A percentile compares a stretch with the other conserved stretches of the same genome.
phyloP scores from a whole-genome alignment of 139 green algal species.

The Volvox reticuliferus region DNA sequence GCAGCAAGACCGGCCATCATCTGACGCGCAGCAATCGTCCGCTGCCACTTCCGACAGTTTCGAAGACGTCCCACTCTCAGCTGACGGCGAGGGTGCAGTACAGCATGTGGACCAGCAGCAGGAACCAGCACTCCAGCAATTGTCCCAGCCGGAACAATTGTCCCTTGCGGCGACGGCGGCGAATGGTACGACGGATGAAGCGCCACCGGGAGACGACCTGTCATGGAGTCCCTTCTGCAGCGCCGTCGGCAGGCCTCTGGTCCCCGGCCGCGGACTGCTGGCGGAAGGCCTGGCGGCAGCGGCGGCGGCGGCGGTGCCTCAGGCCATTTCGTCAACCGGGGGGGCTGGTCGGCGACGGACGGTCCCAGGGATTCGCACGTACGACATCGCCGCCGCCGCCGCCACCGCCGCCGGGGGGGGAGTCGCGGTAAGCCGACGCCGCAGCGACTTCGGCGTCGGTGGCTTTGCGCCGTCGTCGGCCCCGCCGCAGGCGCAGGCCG shows the following conservation, averaged over 20 bases:
- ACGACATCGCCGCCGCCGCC: neutral
- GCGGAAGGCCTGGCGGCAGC: neutral
- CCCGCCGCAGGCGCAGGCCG: neutral
- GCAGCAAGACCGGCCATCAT: too few species aligned
- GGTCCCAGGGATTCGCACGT: neutral
- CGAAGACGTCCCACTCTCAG: neutral
- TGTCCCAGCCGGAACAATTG: too few species aligned
- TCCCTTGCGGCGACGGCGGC: neutral
- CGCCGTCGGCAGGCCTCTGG: neutral
- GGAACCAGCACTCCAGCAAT: too few species aligned
- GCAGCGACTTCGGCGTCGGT: neutral
- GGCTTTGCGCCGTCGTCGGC: neutral
- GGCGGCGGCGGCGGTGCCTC: neutral
- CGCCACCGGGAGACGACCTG: neutral
- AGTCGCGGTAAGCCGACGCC: neutral
- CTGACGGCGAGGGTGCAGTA: neutral
- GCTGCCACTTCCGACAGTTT: slow-evolving; percentile 5
- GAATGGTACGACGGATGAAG: neutral
- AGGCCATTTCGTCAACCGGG: neutral
- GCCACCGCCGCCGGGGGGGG: neutral
- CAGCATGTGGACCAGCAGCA: too few species aligned
- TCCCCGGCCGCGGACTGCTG: neutral
- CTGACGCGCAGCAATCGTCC: neutral
- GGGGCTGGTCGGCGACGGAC: neutral
- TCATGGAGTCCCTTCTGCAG: slow-evolving; percentile 4